Evolutionary conservation across 192 early-diverging fungal species (phyloP), one percentile per base, ranked within the genome.

Genomic region (Backusella sp.): DNA sequence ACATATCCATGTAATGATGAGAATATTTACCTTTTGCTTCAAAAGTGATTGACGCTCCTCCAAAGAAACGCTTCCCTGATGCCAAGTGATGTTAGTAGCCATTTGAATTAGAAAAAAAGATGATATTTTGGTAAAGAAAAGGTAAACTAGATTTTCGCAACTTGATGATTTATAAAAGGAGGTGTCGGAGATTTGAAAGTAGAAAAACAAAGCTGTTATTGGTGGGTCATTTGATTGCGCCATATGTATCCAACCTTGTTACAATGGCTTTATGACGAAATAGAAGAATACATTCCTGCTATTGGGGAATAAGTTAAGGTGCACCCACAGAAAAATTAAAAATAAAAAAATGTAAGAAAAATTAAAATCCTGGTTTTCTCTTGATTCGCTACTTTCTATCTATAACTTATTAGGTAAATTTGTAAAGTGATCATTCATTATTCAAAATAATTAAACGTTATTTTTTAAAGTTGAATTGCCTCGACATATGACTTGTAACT

Each of bases 31-130:
- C 87, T 91, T 92, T 77, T 93, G 93, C 26, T 84, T 80, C 62
- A 94, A 84, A 39, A 95, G 86, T 11, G 75, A 76, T 56, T 90
- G 87, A 32, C 96, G 91, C 80, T 97, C 95, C 4, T 85, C 79
- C 66, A 91, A 87, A 32, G 91, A 85, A 74, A 96, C 88, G 70
- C 88, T 76, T 52, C 94, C 95, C 9, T 89, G 86, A 73, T 96
- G 94, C 94, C 94, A 97, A 52, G 93, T 96, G 82, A 97, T 95
- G 87, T 97, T 97, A 42, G 95, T 91, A 35, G 92, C 56, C 76
- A 84, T 81, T 66, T n/a, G 26, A 62, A 62, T 28, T 28, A 26
- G 56, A 62, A 62, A 62, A 53, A 7, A 28, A 28, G 21, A 28
- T 62, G 23, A 28, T 49, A 17, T 69, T 69, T 69, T 69, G 68